Conservation (phyloP, 2,329 filamentous ascomycete genomes). For the Ascochyta pisi region DNA sequence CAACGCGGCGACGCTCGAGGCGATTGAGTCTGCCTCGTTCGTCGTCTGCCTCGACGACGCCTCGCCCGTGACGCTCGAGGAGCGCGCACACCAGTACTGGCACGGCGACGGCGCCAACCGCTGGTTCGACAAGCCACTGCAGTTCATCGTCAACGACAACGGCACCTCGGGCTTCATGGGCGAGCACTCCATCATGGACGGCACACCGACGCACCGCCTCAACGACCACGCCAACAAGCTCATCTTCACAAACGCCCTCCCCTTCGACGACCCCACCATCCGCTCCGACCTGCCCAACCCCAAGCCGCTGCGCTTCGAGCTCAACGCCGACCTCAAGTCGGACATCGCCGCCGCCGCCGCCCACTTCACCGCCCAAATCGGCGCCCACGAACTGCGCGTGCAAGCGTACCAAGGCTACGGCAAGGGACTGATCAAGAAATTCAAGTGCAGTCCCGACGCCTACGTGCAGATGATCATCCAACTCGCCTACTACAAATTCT, state of each 20-base stretch:
- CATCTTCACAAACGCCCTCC: conserved; percentile 93
- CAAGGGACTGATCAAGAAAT: conserved; percentile 98
- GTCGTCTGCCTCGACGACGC: conserved; percentile 93
- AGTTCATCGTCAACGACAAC: conserved; percentile 98
- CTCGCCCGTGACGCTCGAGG: conserved; percentile 88
- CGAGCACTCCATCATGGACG: conserved; percentile 99
- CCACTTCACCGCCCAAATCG: conserved; percentile 83
- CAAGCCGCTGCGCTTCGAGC: conserved; percentile 75
- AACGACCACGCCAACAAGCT: conserved; percentile 93
- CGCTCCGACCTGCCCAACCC: conserved; percentile 88
- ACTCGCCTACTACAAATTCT: conserved; percentile 98
- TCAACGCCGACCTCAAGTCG: conserved; percentile 74
- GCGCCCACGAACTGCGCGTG: conserved; percentile 86
- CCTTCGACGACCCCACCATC: conserved; percentile 78
- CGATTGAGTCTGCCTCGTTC: conserved; percentile 89
- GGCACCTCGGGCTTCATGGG: conserved; percentile 97
- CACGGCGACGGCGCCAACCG: conserved; percentile 95
- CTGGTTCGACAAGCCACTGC: conserved; percentile 97
- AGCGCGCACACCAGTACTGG: conserved; percentile 97
- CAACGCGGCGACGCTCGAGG: conserved; percentile 79
- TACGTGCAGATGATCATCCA: conserved; percentile 99
- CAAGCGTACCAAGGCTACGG: conserved; percentile 98
- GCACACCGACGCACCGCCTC: conserved; percentile 93
- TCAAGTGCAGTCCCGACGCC: conserved; percentile 96
- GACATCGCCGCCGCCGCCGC: conserved; percentile 80